Conservation (phyloP, 2,329 filamentous ascomycete genomes). For the Macroventuria anomochaeta region DNA sequence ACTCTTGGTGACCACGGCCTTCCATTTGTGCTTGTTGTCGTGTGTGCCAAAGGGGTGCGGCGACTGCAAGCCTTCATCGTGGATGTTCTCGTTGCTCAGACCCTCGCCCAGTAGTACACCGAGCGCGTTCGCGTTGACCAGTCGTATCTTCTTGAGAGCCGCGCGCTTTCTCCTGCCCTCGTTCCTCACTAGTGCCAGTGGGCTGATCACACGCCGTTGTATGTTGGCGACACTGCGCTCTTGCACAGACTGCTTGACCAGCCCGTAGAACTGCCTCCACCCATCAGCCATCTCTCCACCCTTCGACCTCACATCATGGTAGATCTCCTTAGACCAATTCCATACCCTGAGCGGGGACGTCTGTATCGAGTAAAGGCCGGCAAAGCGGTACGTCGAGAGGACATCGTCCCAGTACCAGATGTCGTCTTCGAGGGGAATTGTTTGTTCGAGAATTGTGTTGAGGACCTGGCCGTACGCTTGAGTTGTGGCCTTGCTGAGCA, state of each 20-base stretch:
- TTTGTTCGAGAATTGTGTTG: conserved; percentile 79
- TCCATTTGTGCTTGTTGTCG: conserved; percentile 65
- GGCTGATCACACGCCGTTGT: conserved; percentile 75
- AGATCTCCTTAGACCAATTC: conserved; percentile 74
- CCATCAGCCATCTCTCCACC: conserved; percentile 49
- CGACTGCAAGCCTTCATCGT: conserved; percentile 62
- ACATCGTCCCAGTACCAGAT: conserved; percentile 97
- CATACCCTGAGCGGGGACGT: conserved; percentile 79
- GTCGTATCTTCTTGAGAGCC: conserved; percentile 72
- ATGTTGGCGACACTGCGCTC: conserved; percentile 76
- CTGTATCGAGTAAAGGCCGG: conserved; percentile 83
- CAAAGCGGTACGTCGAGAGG: conserved; percentile 77
- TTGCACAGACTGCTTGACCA: conserved; percentile 77
- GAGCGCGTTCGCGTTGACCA: conserved; percentile 83
- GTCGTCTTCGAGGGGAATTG: conserved; percentile 81
- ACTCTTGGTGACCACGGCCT: conserved; percentile 77
- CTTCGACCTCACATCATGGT: conserved; percentile 62
- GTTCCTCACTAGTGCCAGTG: conserved; percentile 75
- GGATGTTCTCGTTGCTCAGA: conserved; percentile 66
- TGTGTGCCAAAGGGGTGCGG: conserved; percentile 53
- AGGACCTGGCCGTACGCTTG: conserved; percentile 86
- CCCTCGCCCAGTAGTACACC: conserved; percentile 89
- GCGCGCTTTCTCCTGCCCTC: conserved; percentile 78
- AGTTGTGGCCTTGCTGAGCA: conserved; percentile 89
- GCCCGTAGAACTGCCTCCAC: conserved; percentile 74